A percentile compares a stretch with the other conserved stretches of the same genome.
These are phyloP conservation scores for Artomyces pyxidatus DNA, from an alignment of 768 basidiomycete genomes.

Conservation along the genomic window DNA sequence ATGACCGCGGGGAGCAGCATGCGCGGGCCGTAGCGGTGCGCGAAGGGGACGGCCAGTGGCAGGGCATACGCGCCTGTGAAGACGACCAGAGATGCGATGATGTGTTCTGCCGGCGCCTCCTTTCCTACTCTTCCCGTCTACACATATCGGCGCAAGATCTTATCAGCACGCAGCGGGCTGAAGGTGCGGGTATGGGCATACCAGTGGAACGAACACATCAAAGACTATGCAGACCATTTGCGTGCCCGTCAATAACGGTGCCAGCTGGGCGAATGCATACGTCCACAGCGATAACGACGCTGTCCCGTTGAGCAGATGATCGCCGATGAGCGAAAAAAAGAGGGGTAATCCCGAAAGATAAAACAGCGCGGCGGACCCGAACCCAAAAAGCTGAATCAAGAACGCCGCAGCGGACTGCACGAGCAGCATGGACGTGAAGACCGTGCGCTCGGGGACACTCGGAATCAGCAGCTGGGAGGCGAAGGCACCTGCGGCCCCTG, in stretches of 20 bases:
- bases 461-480: conserved; percentile 52
- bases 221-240: conserved; percentile 53
- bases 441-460: conserved; percentile 47
- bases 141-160: conserved; percentile 3
- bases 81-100: conserved; percentile 74
- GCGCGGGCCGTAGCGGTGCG: conserved; percentile 55
- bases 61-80: conserved; percentile 46
- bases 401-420: conserved; percentile 49
- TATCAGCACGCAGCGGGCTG: neutral
- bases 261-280: conserved; percentile 52
- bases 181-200: conserved; percentile 23
- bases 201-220: conserved; percentile 88
- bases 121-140: conserved; percentile 79
- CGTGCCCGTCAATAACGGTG: conserved; percentile 49
- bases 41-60: conserved; percentile 61
- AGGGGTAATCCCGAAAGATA: conserved; percentile 56
- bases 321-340: conserved; percentile 46
- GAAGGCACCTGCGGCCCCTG: conserved; percentile 43
- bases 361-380: conserved; percentile 74
- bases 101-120: conserved; percentile 80
- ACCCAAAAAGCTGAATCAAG: conserved; percentile 48
- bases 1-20: conserved; percentile 34
- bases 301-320: conserved; percentile 32
- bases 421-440: conserved; percentile 55
- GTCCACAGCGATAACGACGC: conserved; percentile 44